Base-by-base conservation (phyloP, 345 rosid genomes). In the Populus ilicifolia region DNA sequence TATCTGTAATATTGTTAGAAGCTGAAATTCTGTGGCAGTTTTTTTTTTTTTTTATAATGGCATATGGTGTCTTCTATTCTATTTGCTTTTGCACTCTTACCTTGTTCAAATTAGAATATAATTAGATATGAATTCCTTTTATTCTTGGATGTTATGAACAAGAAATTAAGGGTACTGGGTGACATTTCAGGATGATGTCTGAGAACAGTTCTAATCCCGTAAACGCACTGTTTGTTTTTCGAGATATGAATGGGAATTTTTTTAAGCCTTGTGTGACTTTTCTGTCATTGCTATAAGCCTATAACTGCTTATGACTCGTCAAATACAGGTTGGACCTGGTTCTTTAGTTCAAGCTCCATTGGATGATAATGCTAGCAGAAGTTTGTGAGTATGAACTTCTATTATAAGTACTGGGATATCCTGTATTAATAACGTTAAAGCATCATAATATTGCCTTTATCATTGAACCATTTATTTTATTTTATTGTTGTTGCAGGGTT, bases 261-360 rank as follows among this genome's bases (percentile, higher is more conserved):
- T 3, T 56, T 21, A n/a, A 8, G 25, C 3, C 54, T 69, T 13
- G 30, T 62, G 21, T 33, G 21, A 21, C 27, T 66, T 4, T 70
- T 68, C 35, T 43, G 17, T 61, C 35, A 33, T 20, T 52, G 2
- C 39, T 2, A 41, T 27, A 27, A 27, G 29, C 29, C 29, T 27
- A 27, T 69, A 33, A 52, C 7, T 83, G 25, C 70, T 75, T 29
- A 17, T 63, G 74, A 25, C 75, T 69, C 18, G 54, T 27, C 27
- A 63, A n/a, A 84, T 54, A 71, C 86, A 95, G 98, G 94, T 95
- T 76, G 99, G 99, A 62, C 90, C 89, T 75, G 97, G 99, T 73
- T 89, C 99, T 25, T 67, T 91, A 77, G 86, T 95, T 82, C 97
- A 91, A 86, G 97, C 97, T 70, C 99, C 99, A 48, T 80, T 90